Percentiles rank a stretch among this genome's conserved stretches.
phyloP scores from a whole-genome alignment of 2,329 filamentous ascomycete species.

The Cercospora sp. region DNA sequence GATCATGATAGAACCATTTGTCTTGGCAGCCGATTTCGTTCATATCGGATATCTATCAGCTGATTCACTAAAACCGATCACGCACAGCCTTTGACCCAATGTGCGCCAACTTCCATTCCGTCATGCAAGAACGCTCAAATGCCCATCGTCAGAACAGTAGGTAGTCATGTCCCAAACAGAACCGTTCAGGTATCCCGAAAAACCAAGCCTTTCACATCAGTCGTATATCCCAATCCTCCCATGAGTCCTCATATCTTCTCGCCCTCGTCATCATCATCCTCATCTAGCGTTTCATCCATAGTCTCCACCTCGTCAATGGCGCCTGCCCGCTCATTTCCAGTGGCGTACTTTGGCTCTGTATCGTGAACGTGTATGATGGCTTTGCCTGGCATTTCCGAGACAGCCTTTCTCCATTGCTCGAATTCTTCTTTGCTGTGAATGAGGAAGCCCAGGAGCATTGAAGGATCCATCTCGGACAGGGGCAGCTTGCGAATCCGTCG shows the following conservation, averaged over 20 bases:
- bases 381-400: conserved; percentile 62
- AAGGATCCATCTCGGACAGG: conserved; percentile 92
- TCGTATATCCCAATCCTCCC: not conserved
- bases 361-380: conserved; percentile 82
- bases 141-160: not conserved
- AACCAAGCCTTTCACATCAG: not conserved
- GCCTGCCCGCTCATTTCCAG: conserved; percentile 61
- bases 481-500: conserved; percentile 78
- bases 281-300: conserved; percentile 63
- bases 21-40: not conserved
- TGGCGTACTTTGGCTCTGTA: conserved; percentile 57
- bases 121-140: conserved; percentile 7
- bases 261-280: conserved; percentile 24
- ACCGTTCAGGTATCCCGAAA: not conserved
- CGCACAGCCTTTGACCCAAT: not conserved
- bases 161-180: not conserved
- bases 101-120: not conserved
- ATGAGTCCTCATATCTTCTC: conserved; percentile 5
- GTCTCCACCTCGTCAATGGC: conserved; percentile 89
- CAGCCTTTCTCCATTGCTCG: conserved; percentile 69
- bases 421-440: conserved; percentile 82
- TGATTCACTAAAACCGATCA: too few relatives aligned
- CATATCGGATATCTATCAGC: not conserved
- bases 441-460: conserved; percentile 93
- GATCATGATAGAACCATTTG: too few relatives aligned